Evolutionary conservation across 2,329 filamentous ascomycete species (phyloP), one percentile per base, ranked within the genome.

Genomic region (Moelleriella libera): DNA sequence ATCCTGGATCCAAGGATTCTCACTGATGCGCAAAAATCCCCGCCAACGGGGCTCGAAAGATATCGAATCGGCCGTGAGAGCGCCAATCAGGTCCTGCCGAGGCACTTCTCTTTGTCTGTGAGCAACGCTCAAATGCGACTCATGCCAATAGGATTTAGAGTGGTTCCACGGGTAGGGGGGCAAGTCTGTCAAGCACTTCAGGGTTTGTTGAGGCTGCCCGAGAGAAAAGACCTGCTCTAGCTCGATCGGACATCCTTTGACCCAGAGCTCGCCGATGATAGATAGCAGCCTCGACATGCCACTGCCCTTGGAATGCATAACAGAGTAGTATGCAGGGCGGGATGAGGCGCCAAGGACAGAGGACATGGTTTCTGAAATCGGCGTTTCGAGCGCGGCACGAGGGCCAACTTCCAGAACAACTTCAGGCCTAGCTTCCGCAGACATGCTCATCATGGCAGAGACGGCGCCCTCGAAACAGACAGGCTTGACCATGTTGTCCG

Each of bases 111-210:
- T 63, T 48, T 70, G 67, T 3, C 72, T 66, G 44, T 66, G 66
- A 9, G 67, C 62, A 11, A 58, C 55, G 21, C 68, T 69, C 2
- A 72, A 54, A 41, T 71, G 67, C 1, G 70, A 70, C 49, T 78
- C 74, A 50, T 73, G 67, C 74, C 75, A 78, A 55, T 76, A 75
- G 1, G 56, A 60, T 30, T 66, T 71, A 30, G 61, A 58, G 49
- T 77, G 74, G 31, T 77, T 74, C 74, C 75, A 78, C 2, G 70
- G 66, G 50, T 78, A 78, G 1, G 66, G 62, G 2, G 75, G 75
- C 32, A 78, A 56, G 49, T 70, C 66, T 1, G 62, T 53, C 3
- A 77, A 58, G 21, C 66, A 66, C 47, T 59, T 60, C n/a, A 55
- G 55, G 4, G 39, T 47, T 6, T 50, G 48, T 9, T 45, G 41